Evolutionary conservation across 768 basidiomycete genomes (phyloP).

Genomic region (Cytidiella melzeri): DNA sequence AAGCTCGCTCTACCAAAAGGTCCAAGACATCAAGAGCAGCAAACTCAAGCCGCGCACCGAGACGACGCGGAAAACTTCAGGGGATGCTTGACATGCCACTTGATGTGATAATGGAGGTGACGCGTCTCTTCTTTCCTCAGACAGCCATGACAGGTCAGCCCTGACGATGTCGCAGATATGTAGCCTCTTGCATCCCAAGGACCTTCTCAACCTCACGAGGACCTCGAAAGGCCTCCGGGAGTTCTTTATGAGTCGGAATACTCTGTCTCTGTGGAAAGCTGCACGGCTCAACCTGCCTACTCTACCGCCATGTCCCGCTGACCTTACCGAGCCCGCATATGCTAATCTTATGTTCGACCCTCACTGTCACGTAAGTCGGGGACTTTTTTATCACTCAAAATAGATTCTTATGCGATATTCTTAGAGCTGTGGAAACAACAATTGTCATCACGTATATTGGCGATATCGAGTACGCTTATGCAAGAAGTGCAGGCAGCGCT

Average conservation of each 20-base stretch:
- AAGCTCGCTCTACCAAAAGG: too few relatives aligned
- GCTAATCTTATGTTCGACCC: slow-evolving; percentile 7
- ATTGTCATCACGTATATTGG: not conserved
- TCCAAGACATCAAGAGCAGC: too few relatives aligned
- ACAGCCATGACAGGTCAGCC: not conserved
- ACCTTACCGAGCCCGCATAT: slow-evolving; percentile 12
- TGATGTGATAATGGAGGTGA: slow-evolving; percentile 5
- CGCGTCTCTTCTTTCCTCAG: not conserved
- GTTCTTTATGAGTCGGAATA: too few relatives aligned
- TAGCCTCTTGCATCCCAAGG: not conserved
- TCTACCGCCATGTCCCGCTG: slow-evolving; percentile 1
- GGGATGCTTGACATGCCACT: slow-evolving; percentile 6
- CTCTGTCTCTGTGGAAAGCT: slow-evolving; percentile 1
- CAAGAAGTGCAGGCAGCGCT: not conserved
- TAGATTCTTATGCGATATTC: not conserved
- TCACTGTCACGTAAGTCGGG: slow-evolving; percentile 10
- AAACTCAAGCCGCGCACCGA: too few relatives aligned
- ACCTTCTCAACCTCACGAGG: slow-evolving; percentile 7
- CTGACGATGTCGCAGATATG: not conserved
- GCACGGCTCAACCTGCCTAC: slow-evolving; percentile 4
- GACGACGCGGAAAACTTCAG: slow-evolving; percentile 3
- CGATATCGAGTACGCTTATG: too few relatives aligned
- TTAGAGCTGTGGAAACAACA: not conserved
- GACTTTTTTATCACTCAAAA: not conserved
- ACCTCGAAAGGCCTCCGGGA: slow-evolving; percentile 5